A percentile compares a stretch with the other conserved stretches of the same genome.
Evolutionary conservation across 768 basidiomycete species (phyloP).

Genomic region (Exidia glandulosa): DNA sequence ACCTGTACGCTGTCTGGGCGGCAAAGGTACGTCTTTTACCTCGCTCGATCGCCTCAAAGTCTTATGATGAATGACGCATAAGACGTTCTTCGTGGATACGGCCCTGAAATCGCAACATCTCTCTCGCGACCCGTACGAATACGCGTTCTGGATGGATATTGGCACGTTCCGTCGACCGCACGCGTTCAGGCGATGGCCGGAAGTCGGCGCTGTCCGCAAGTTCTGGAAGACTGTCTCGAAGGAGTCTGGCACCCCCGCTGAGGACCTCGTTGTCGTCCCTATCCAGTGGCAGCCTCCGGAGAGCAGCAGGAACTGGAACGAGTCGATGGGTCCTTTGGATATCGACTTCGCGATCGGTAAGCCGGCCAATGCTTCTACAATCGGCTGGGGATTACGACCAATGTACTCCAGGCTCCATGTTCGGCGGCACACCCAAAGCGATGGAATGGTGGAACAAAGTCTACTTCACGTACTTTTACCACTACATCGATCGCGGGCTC

Average conservation of each 20-base stretch:
- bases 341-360: conserved; percentile 41
- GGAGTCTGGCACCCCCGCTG: conserved; percentile 17
- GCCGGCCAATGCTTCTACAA: conserved; percentile 7
- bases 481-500: conserved; percentile 31
- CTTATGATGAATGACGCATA: too few relatives aligned
- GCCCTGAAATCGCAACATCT: conserved; percentile 18
- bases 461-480: conserved; percentile 42
- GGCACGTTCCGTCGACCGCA: conserved; percentile 40
- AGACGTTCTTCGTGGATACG: conserved; percentile 35
- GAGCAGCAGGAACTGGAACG: conserved; percentile 27
- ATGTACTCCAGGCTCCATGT: conserved; percentile 37
- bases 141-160: conserved; percentile 50
- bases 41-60: not conserved
- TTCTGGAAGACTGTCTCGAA: conserved; percentile 27
- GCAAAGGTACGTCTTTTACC: conserved; percentile 21
- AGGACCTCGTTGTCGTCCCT: conserved; percentile 40
- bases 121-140: conserved; percentile 30
- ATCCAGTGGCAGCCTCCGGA: conserved; percentile 24
- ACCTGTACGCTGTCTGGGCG: conserved; percentile 47
- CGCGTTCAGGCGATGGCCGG: conserved; percentile 37
- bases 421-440: conserved; percentile 36
- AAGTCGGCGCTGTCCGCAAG: conserved; percentile 25
- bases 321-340: conserved; percentile 39
- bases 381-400: not conserved
- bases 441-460: conserved; percentile 34